Conservation (phyloP, 1,284 basidiomycete species). For the Marasmius oreades region DNA sequence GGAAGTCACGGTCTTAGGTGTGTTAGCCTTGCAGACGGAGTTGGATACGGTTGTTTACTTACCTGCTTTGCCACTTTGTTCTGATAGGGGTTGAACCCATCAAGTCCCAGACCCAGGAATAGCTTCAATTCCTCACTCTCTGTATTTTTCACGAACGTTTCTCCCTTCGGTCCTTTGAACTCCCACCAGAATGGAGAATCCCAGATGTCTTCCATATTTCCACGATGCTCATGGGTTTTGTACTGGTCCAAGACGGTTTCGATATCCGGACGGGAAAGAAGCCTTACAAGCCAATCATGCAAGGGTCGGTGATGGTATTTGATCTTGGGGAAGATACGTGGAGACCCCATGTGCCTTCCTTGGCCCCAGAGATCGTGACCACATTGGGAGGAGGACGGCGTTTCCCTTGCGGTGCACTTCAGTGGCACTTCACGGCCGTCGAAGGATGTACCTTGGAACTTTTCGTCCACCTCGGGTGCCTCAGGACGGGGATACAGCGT, state of each 20-base stretch:
- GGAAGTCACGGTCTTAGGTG: too few relatives aligned
- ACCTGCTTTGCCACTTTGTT: conserved; percentile 7
- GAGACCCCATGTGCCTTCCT: background rate
- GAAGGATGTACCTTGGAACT: background rate
- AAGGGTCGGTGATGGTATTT: too few relatives aligned
- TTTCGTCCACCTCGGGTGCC: background rate
- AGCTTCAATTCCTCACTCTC: conserved; percentile 1
- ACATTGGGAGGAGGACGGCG: background rate
- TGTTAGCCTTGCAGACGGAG: too few relatives aligned
- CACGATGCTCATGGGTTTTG: background rate
- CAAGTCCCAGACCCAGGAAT: conserved; percentile 10
- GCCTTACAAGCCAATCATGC: too few relatives aligned
- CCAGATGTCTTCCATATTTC: too few relatives aligned
- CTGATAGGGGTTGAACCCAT: conserved; percentile 13
- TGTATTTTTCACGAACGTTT: conserved; percentile 6
- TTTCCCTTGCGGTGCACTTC: background rate
- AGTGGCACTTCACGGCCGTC: background rate
- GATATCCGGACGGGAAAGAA: background rate
- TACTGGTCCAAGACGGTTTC: background rate
- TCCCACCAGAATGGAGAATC: too few relatives aligned
- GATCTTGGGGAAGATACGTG: too few relatives aligned
- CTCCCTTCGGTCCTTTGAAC: too few relatives aligned
- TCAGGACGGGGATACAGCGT: background rate
- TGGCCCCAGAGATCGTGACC: background rate
- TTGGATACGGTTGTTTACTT: background rate